These are phyloP conservation scores for Cryphonectria carpinicola DNA, from an alignment of 2,329 filamentous ascomycete genomes.

Conservation along the genomic window DNA sequence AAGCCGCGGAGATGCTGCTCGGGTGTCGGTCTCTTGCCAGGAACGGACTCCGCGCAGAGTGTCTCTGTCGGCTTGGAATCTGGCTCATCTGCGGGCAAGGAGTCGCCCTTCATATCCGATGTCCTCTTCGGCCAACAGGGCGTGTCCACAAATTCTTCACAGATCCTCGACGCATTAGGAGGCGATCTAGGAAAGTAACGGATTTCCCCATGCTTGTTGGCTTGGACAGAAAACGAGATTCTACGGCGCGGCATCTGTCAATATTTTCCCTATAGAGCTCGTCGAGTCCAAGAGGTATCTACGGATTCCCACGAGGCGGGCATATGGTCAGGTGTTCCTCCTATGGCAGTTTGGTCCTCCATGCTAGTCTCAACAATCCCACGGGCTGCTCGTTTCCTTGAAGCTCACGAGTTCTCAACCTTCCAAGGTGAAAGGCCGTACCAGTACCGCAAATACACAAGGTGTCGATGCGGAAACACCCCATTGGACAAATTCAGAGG, in stretches of 20 bases:
- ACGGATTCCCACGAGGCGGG: neutral
- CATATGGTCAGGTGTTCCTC: neutral
- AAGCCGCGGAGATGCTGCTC: neutral
- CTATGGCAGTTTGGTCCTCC: neutral
- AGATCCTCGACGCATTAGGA: neutral
- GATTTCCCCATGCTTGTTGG: neutral
- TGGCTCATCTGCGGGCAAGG: neutral
- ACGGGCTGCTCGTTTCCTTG: neutral
- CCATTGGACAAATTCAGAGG: neutral
- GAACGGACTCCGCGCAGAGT: neutral
- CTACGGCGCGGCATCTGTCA: neutral
- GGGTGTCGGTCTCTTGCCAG: constrained; percentile 11
- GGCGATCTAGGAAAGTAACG: neutral
- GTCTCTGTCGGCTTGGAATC: neutral
- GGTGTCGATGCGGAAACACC: neutral
- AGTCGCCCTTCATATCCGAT: neutral
- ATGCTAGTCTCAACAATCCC: neutral
- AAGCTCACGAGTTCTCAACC: neutral
- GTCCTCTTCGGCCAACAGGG: neutral
- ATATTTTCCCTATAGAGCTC: neutral
- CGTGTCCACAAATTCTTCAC: neutral
- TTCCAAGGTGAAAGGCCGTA: neutral
- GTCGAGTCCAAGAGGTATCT: neutral
- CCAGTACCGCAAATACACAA: neutral
- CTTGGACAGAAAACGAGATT: neutral